A percentile compares a stretch with the other conserved stretches of the same genome.
phyloP scores from a whole-genome alignment of 2,329 filamentous ascomycete species.

The Cercospora beticola region DNA sequence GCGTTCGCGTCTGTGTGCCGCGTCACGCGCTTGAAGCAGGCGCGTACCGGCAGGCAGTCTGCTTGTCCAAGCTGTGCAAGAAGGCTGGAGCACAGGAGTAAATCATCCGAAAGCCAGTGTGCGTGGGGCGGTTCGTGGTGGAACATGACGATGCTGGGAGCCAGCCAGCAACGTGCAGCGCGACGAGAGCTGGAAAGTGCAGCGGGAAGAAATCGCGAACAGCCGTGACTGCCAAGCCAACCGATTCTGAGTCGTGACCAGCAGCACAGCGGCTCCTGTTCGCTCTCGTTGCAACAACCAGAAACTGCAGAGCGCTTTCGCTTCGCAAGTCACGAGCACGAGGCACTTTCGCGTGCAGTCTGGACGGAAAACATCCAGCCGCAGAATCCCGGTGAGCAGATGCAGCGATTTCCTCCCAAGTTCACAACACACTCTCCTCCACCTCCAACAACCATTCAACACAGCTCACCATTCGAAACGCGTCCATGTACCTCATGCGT shows the following conservation, averaged over 20 bases:
- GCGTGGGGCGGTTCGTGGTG: not conserved
- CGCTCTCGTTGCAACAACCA: not conserved
- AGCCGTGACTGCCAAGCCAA: not conserved
- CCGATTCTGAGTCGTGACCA: not conserved
- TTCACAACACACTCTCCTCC: not conserved
- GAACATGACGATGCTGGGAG: not conserved
- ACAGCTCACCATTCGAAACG: not conserved
- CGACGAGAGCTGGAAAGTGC: not conserved
- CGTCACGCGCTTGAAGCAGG: not conserved
- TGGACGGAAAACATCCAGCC: not conserved
- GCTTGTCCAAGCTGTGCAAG: not conserved
- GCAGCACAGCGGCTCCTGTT: not conserved
- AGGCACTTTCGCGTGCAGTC: not conserved
- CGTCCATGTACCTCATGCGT: not conserved
- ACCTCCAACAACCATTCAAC: not conserved
- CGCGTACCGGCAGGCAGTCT: not conserved
- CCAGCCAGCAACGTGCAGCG: not conserved
- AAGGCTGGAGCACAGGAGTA: not conserved
- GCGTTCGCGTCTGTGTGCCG: not conserved
- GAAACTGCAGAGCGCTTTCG: not conserved
- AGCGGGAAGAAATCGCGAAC: not conserved
- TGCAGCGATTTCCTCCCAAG: not conserved
- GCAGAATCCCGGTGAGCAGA: not conserved
- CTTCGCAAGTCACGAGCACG: not conserved
- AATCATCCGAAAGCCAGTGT: not conserved